These are phyloP conservation scores for Trichoderma oligosporum DNA, from an alignment of 2,329 filamentous ascomycete species.

Conservation along the genomic window DNA sequence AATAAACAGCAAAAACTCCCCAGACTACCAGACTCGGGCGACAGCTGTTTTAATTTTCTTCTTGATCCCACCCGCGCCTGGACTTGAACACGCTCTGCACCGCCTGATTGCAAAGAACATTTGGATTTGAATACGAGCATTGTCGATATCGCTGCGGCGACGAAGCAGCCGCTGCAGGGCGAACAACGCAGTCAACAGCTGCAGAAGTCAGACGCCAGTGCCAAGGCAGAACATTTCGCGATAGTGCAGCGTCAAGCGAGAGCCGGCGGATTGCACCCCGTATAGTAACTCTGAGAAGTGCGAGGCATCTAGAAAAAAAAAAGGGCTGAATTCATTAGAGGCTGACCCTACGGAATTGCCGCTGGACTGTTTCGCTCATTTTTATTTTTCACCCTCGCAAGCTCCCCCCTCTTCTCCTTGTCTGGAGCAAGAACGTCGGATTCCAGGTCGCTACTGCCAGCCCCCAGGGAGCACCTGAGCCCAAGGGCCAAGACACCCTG, in stretches of 20 bases:
- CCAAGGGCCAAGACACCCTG: conserved; percentile 15
- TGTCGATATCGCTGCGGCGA: not conserved
- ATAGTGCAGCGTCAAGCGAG: not conserved
- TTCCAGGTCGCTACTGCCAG: not conserved
- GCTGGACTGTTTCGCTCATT: not conserved
- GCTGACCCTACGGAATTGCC: not conserved
- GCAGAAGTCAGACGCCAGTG: not conserved
- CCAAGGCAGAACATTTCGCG: not conserved
- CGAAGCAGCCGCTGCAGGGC: not conserved
- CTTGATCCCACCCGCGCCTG: not conserved
- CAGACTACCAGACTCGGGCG: not conserved
- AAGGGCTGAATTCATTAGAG: not conserved
- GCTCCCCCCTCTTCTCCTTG: not conserved
- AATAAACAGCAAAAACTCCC: conserved; percentile 15
- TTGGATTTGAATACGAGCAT: not conserved
- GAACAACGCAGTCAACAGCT: not conserved
- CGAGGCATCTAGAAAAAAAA: not conserved
- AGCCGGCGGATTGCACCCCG: not conserved
- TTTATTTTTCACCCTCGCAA: not conserved
- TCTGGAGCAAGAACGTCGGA: conserved; percentile 2
- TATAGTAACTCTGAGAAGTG: not conserved
- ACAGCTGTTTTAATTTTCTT: not conserved
- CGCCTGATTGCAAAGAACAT: not conserved
- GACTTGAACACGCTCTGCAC: not conserved
- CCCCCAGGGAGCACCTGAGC: not conserved